phyloP scores from a whole-genome alignment of 176 grass and related monocot species.

The maize (Zea mays) region DNA sequence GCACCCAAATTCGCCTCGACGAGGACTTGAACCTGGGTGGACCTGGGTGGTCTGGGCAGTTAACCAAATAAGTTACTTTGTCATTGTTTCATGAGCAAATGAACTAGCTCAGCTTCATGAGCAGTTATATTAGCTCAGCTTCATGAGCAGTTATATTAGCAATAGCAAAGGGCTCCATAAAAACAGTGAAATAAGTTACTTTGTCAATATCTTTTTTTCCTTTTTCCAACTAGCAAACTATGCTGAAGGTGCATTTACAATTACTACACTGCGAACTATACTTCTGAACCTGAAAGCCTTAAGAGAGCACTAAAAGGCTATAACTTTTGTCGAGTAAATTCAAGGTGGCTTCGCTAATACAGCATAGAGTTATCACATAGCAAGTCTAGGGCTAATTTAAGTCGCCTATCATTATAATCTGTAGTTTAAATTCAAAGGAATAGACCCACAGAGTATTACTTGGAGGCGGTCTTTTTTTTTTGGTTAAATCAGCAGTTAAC shows the following conservation, averaged over 20 bases:
- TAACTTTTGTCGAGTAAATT: slow-evolving; percentile 15
- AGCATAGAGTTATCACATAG: background rate
- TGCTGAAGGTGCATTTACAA: background rate
- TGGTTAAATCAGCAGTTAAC: slow-evolving; percentile 10
- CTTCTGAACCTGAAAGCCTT: background rate
- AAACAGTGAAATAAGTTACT: slow-evolving; percentile 4
- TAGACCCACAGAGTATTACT: slow-evolving; percentile 13
- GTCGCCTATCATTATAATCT: slow-evolving; percentile 1
- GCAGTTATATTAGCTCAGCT: background rate
- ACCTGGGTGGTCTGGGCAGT: too few species aligned
- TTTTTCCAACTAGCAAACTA: background rate
- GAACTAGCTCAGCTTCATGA: background rate
- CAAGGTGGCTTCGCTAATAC: slow-evolving; percentile 1
- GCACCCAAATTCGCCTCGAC: background rate
- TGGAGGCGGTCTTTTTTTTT: slow-evolving; percentile 23
- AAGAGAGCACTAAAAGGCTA: slow-evolving; percentile 9
- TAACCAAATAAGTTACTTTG: too few species aligned
- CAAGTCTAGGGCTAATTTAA: slow-evolving; percentile 9
- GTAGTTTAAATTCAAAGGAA: background rate
- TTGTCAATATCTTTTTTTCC: background rate
- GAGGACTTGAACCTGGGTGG: background rate
- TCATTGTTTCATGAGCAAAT: background rate
- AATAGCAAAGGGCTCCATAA: slow-evolving; percentile 6
- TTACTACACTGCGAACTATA: background rate
- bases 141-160: too few species aligned